phyloP scores from a whole-genome alignment of 768 basidiomycete genomes.

The Suillus discolor region DNA sequence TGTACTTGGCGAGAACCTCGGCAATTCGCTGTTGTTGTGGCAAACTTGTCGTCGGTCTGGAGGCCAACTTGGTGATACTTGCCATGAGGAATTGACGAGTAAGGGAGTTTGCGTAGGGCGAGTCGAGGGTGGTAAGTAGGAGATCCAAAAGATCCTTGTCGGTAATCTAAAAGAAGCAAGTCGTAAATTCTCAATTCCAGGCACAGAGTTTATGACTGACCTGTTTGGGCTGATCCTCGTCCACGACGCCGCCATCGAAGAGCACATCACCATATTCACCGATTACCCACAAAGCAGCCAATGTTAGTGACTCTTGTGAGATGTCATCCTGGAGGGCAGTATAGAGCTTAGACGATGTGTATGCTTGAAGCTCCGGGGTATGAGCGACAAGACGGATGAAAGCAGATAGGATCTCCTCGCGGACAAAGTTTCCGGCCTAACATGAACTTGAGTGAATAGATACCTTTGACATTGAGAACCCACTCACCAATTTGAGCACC shows the following conservation, averaged over 20 bases:
- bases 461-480: background rate
- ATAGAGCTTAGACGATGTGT: conserved; percentile 91
- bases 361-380: conserved; percentile 94
- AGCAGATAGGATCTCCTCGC: conserved; percentile 92
- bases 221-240: conserved; percentile 70
- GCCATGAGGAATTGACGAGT: conserved; percentile 92
- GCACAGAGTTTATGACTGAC: conserved; percentile 41
- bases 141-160: conserved; percentile 89
- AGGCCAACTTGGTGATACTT: conserved; percentile 86
- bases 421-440: conserved; percentile 96
- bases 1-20: conserved; percentile 77
- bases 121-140: conserved; percentile 83
- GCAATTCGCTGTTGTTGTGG: conserved; percentile 79
- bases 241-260: conserved; percentile 81
- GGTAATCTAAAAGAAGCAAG: conserved; percentile 49
- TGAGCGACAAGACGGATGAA: conserved; percentile 97
- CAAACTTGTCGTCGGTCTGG: conserved; percentile 67
- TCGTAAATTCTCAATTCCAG: background rate
- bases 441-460: conserved; percentile 9
- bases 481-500: conserved; percentile 82
- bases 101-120: conserved; percentile 91
- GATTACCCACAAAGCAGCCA: conserved; percentile 93
- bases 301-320: conserved; percentile 93
- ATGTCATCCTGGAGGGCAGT: conserved; percentile 86
- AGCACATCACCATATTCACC: conserved; percentile 95